Evolutionary conservation across 106 monocot genomes (phyloP), one percentile per base, ranked within the genome.

Genomic region (Phalaenopsis aphrodite): DNA sequence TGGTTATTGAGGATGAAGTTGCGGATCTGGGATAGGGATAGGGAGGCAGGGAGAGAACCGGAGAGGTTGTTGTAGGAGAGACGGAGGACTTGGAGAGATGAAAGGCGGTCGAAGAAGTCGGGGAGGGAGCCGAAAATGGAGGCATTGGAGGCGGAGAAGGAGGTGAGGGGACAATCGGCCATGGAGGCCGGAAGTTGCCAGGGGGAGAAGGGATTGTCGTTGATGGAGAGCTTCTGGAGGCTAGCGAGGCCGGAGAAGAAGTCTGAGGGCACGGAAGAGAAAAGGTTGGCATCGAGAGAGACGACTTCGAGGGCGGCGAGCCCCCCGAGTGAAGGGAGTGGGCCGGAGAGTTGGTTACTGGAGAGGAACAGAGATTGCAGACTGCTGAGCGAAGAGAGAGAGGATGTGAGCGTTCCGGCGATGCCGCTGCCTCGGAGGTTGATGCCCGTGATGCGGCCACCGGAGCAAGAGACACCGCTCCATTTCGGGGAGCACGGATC

Each of bases 11-110:
- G 84, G 43, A 39, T 1, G 41, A 95, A 82, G 39, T 68, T 65
- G 78, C 78, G 43, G 74, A 95, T 71, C 49, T 65, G 37, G 15
- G 87, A 86, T 3, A 79, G 82, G 8, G 58, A 48, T 37, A 95
- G 75, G 19, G 88, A 85, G 0, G 55, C 3, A 1, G 94, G 94
- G 14, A 95, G 77, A 1, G 11, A 69, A 10, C 92, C 92, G 24
- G 81, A 45, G 55, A 95, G 74, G 48, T 79, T 80, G 83, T 95
- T 95, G 87, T 95, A 92, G n/a, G 92, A 92, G 23, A 95, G 85
- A 17, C 90, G 69, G 24, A 95, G 78, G 41, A n/a, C 1, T 77
- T 84, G 79, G 42, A 95, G 64, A 41, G 72, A 80, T 2, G 80
- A 73, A 49, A 95, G 78, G n/a, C 45, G 67, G 55, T 78, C 84